Evolutionary conservation across 257 asterid species (phyloP).

Genomic region (Mentha longifolia): DNA sequence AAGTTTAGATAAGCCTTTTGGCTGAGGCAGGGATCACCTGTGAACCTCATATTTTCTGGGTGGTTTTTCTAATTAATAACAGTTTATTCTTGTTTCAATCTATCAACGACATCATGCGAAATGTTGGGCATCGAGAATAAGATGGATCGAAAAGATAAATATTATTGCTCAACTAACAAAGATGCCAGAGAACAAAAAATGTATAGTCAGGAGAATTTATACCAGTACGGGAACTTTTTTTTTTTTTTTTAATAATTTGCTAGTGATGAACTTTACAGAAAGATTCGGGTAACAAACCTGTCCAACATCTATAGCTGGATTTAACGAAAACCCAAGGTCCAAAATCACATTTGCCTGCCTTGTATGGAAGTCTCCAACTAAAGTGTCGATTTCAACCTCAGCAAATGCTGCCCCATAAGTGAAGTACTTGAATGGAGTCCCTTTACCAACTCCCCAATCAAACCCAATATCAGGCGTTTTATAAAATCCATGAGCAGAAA

Average conservation of each 20-base stretch:
- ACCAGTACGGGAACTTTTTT: background rate
- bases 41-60: background rate
- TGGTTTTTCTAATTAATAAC: background rate
- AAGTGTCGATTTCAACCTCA: conserved; percentile 93
- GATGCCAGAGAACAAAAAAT: background rate
- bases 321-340: conserved; percentile 91
- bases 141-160: background rate
- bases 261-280: conserved; percentile 7
- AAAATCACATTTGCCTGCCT: conserved; percentile 75
- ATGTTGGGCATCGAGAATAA: background rate
- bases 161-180: background rate
- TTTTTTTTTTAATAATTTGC: background rate
- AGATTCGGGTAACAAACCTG: conserved; percentile 55
- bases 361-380: conserved; percentile 93
- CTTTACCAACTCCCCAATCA: conserved; percentile 81
- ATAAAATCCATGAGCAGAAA: conserved; percentile 94
- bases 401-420: conserved; percentile 94
- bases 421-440: conserved; percentile 77
- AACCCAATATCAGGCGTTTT: conserved; percentile 80
- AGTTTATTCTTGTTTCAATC: background rate
- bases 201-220: background rate
- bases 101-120: background rate
- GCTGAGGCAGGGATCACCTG: background rate
- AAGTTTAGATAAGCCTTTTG: background rate
- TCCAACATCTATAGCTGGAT: conserved; percentile 96